Evolutionary conservation across 2,329 filamentous ascomycete species (phyloP), one percentile per base, ranked within the genome.

Genomic region (Phialocephala subalpina): DNA sequence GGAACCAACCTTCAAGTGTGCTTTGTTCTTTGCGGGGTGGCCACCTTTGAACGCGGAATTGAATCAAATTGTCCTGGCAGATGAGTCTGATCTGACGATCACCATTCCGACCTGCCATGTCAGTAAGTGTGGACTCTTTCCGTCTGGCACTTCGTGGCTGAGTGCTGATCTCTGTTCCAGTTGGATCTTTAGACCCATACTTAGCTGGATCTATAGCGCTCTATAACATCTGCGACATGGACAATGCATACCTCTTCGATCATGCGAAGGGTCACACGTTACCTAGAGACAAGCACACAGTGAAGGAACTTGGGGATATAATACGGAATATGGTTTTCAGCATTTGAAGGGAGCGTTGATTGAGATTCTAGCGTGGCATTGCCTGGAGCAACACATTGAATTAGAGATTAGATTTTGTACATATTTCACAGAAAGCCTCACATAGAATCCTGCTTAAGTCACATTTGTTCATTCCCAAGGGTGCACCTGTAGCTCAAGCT

Each of bases 261-360:
- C 87, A 89, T 64, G 87, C 85, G 2, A 89, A 89, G 72, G 88
- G 88, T 0, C 88, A 91, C 70, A 90, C 86, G 0, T 77, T 90
- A 2, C 88, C 88, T 0, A 79, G 86, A 67, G 84, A 87, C 53
- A 71, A 73, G 49, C 71, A 74, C 27, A 78, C 76, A 1, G 69
- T 79, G 9, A 69, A 69, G 12, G 78, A 81, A 58, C 72, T 80
- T 16, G 71, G 73, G 8, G 70, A 73, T 49, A 59, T 73, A 27
- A 70, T 78, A 9, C 65, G 72, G n/a, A 62, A 56, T 2, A 73
- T 73, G 70, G 64, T 67, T 33, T 58, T 62, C 11, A 67, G 66
- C 25, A 64, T 49, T 33, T 33, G 29, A 33, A 33, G 29, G 29
- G 9, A 33, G 29, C 29, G 29, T 33, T 9, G 29, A 33, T 33